These are phyloP conservation scores for Cladophialophora carrionii DNA, from an alignment of 2,329 filamentous ascomycete genomes.

Conservation along the genomic window DNA sequence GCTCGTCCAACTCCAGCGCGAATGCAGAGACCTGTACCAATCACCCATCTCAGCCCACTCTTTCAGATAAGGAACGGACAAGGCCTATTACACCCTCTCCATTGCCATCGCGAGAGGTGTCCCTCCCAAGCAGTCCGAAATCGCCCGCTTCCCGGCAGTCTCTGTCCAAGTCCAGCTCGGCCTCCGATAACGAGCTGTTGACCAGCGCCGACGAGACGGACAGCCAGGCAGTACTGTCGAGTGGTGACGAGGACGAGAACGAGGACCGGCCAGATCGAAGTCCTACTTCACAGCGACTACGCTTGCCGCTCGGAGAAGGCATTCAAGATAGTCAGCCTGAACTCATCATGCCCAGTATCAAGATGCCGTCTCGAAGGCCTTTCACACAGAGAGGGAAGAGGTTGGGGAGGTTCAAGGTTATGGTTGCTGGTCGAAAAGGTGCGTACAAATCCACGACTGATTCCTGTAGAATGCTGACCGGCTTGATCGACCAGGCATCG, in stretches of 20 bases:
- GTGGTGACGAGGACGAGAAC: slow-evolving; percentile 59
- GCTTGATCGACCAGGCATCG: slow-evolving; percentile 61
- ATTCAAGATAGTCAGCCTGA: slow-evolving; percentile 59
- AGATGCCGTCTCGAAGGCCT: slow-evolving; percentile 82
- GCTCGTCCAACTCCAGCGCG: slow-evolving; percentile 20
- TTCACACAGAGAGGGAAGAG: slow-evolving; percentile 86
- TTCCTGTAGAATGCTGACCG: slow-evolving; percentile 21
- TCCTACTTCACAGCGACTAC: neutral
- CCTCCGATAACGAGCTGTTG: slow-evolving; percentile 61
- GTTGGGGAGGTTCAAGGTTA: slow-evolving; percentile 84
- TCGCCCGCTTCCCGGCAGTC: slow-evolving; percentile 43
- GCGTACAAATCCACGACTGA: slow-evolving; percentile 38
- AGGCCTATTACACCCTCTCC: slow-evolving; percentile 38
- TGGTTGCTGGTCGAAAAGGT: slow-evolving; percentile 80
- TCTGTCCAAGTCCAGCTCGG: slow-evolving; percentile 61
- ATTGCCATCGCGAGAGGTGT: slow-evolving; percentile 45
- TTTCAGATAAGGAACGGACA: slow-evolving; percentile 15
- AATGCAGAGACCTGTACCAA: slow-evolving; percentile 34
- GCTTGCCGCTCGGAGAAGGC: slow-evolving; percentile 37
- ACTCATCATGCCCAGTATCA: slow-evolving; percentile 96
- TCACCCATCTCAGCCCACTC: slow-evolving; percentile 25
- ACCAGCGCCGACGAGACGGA: slow-evolving; percentile 56
- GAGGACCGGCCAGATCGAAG: neutral
- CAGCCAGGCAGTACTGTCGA: slow-evolving; percentile 59
- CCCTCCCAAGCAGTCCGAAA: slow-evolving; percentile 62